These are phyloP conservation scores for Globisporangium paddicum DNA, from an alignment of 352 stramenopile species.

Conservation along the genomic window DNA sequence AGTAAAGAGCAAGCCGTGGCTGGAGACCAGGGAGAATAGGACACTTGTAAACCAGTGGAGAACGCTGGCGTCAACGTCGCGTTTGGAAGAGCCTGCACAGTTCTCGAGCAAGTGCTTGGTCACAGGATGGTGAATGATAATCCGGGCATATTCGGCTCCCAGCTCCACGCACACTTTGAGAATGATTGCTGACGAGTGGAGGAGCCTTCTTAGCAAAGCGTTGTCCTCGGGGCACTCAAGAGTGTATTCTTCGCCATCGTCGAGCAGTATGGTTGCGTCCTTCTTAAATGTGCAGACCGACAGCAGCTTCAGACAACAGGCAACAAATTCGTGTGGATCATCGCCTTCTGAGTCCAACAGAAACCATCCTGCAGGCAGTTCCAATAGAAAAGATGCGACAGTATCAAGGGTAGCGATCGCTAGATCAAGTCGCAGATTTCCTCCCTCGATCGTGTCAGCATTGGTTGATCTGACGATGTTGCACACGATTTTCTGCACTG, in stretches of 20 bases:
- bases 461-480: background rate
- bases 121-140: constrained; percentile 17
- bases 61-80: background rate
- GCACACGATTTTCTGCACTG: constrained; percentile 6
- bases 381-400: background rate
- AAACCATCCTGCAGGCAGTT: background rate
- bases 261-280: background rate
- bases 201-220: constrained; percentile 5
- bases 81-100: background rate
- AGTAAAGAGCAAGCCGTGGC: constrained; percentile 18
- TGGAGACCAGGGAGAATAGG: constrained; percentile 11
- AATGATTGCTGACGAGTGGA: constrained; percentile 19
- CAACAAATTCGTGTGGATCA: background rate
- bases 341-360: background rate
- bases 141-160: constrained; percentile 15
- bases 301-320: constrained; percentile 2
- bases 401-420: background rate
- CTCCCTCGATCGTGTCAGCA: background rate
- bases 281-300: background rate
- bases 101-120: constrained; percentile 14
- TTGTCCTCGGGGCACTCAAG: background rate
- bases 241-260: background rate
- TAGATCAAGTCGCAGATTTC: background rate
- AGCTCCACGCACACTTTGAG: constrained; percentile 17
- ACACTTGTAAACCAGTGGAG: constrained; percentile 19